Evolutionary conservation across 441 rosid species (phyloP), one percentile per base, ranked within the genome.

Genomic region (Rhodomyrtus psidioides): DNA sequence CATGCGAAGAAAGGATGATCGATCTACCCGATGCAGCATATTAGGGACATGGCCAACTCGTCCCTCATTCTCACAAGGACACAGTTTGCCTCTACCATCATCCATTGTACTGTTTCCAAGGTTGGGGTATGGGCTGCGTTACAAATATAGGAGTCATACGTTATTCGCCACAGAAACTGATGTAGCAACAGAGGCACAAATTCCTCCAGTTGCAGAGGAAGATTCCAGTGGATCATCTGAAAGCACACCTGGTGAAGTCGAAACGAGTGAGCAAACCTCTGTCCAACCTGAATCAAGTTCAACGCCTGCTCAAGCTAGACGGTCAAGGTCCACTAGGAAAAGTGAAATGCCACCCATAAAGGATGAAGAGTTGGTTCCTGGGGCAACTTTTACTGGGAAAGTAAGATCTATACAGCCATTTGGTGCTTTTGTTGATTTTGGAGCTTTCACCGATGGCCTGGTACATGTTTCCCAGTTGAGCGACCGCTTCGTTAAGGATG

Each of bases 381-480:
- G 99, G 75, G 97, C 97, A 39, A 90, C 89, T 21, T 97, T 95
- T 88, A 96, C 94, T 76, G 98, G 99, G 83, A 96, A 96, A 96
- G 96, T 97, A 85, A 91, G 91, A 89, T 95, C 99, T 5, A 91
- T 97, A 86, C 98, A 96, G 90, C 99, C 98, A 81, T 97, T 97
- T 91, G 99, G 98, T 84, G 98, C 99, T 65, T 97, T 97, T 59
- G 92, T 97, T 79, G 95, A 92, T 86, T 93, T 97, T 84, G 99
- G 99, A 89, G 98, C 99, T 56, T 97, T 95, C 91, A 94, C 98
- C 62, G 98, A 96, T 88, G 99, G 99, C 56, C 88, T 96, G 83
- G 99, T 97, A 28, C 99, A 97, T 91, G 98, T 96, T 86, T 97
- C 99, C 84, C 92, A 89, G 90, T 84, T 97, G 91, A 96, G 98